These are phyloP conservation scores for Suhomyces canberraensis DNA, from an alignment of 805 yeast genomes.

Conservation along the genomic window DNA sequence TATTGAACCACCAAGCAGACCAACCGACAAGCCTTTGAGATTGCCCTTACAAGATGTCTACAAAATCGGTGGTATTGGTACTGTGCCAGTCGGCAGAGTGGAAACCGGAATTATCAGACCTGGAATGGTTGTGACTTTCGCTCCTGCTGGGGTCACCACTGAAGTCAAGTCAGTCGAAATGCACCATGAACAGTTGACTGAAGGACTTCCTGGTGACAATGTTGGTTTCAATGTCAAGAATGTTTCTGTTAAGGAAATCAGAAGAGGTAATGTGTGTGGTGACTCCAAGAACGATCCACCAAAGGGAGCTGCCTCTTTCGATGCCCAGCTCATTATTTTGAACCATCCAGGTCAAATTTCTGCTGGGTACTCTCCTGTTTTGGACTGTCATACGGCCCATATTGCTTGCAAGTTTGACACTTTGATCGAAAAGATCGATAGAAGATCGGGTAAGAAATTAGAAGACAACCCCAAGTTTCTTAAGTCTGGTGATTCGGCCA, in stretches of 20 bases:
- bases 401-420: slow-evolving; percentile 85
- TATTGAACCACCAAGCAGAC: slow-evolving; percentile 76
- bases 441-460: slow-evolving; percentile 51
- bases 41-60: slow-evolving; percentile 88
- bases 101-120: slow-evolving; percentile 91
- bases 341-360: slow-evolving; percentile 92
- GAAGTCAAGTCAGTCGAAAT: slow-evolving; percentile 87
- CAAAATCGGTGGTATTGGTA: slow-evolving; percentile 91
- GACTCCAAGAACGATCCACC: slow-evolving; percentile 90
- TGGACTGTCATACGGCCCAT: slow-evolving; percentile 92
- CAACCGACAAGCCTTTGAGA: slow-evolving; percentile 83
- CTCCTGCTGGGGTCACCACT: slow-evolving; percentile 89
- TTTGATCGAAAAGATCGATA: slow-evolving; percentile 80
- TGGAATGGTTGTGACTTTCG: slow-evolving; percentile 85
- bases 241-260: slow-evolving; percentile 83
- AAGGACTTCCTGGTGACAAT: slow-evolving; percentile 90
- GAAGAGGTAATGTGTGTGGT: slow-evolving; percentile 92
- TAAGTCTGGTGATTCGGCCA: slow-evolving; percentile 40
- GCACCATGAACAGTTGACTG: slow-evolving; percentile 78
- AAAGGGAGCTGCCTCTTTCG: slow-evolving; percentile 73
- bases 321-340: slow-evolving; percentile 78
- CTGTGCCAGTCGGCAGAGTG: slow-evolving; percentile 92
- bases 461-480: slow-evolving; percentile 33
- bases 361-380: slow-evolving; percentile 88
- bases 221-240: slow-evolving; percentile 90